These are phyloP conservation scores for Orbilia javanica DNA, from an alignment of 2,329 filamentous ascomycete species.

Conservation along the genomic window DNA sequence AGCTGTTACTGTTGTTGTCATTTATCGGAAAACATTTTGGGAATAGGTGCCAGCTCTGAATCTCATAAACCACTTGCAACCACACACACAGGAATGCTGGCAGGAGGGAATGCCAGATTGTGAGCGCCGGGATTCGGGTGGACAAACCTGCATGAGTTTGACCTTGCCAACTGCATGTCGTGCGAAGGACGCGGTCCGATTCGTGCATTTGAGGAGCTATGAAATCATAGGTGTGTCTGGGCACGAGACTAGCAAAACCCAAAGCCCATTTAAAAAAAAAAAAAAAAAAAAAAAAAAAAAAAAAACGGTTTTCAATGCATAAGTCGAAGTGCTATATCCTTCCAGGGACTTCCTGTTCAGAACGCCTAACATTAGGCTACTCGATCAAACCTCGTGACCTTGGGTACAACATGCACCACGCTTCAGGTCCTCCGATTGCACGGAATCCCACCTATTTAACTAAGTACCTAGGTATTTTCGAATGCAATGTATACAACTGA, in stretches of 20 bases:
- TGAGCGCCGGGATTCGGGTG: constrained; percentile 56
- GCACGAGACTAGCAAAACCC: constrained; percentile 36
- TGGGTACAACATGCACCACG: neutral
- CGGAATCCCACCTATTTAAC: neutral
- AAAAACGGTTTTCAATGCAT: constrained; percentile 37
- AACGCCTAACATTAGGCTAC: constrained; percentile 6
- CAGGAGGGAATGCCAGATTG: constrained; percentile 27
- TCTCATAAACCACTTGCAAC: constrained; percentile 8
- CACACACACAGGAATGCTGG: constrained; percentile 33
- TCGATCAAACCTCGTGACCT: constrained; percentile 12
- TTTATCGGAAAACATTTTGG: constrained; percentile 8
- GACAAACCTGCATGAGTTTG: constrained; percentile 53
- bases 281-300: constrained; percentile 23
- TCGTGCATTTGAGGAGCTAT: constrained; percentile 52
- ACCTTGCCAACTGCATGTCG: constrained; percentile 35
- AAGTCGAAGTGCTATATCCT: constrained; percentile 13
- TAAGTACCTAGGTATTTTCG: neutral
- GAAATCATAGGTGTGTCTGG: constrained; percentile 58
- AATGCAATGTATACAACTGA: neutral
- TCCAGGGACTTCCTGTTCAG: constrained; percentile 11
- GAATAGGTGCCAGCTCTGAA: neutral
- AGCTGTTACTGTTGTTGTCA: constrained; percentile 18
- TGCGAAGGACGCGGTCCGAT: constrained; percentile 56
- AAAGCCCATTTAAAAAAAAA: constrained; percentile 11
- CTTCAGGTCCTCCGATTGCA: constrained; percentile 3